Evolutionary conservation across 1,139 yeast genomes (phyloP).

Genomic region (Suhomyces chickasaworum): DNA sequence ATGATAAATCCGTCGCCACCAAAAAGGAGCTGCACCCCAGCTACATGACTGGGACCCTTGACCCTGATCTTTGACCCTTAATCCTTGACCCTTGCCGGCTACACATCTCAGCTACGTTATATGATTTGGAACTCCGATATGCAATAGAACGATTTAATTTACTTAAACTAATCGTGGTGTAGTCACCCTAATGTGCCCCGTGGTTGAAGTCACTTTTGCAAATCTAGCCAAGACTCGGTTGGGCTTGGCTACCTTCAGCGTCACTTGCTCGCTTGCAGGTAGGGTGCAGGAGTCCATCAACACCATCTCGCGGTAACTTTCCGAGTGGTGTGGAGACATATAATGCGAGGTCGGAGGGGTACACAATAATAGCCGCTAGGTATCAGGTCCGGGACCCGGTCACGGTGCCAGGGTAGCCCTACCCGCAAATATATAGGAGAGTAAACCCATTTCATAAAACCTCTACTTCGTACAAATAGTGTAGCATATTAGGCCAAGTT

Average conservation of each 20-base stretch:
- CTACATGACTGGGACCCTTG: no score
- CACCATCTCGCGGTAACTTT: conserved; percentile 4
- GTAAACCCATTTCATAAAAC: neutral
- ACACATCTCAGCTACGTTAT: neutral
- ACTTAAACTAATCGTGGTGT: neutral
- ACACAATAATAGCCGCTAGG: conserved; percentile 11
- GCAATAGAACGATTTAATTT: neutral
- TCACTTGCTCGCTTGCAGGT: neutral
- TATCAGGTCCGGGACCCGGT: neutral
- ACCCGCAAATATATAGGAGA: neutral
- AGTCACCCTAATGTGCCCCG: neutral
- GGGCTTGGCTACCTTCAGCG: neutral
- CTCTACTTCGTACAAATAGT: neutral
- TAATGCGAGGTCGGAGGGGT: conserved; percentile 14
- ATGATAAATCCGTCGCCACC: neutral
- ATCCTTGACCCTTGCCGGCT: neutral
- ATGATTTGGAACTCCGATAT: neutral
- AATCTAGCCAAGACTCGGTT: neutral
- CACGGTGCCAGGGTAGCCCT: conserved; percentile 1
- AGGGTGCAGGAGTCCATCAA: neutral
- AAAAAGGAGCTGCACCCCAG: no score
- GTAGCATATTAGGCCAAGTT: neutral
- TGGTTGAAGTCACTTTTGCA: neutral
- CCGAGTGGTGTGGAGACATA: conserved; percentile 4
- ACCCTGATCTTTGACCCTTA: no score